phyloP scores from a whole-genome alignment of 108 stramenopile genomes.

The Skeletonema costatum region DNA sequence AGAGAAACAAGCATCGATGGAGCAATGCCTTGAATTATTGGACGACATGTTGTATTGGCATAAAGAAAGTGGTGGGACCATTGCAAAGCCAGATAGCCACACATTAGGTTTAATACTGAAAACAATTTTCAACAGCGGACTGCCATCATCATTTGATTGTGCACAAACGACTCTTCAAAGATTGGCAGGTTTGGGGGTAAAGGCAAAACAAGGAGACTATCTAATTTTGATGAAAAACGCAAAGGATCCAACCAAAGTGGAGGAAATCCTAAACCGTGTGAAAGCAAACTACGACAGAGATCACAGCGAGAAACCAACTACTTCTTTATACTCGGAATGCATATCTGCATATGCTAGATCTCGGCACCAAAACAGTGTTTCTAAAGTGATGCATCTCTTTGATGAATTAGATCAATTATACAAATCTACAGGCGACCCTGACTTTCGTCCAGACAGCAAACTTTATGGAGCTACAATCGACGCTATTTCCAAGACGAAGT shows the following conservation, averaged over 20 bases:
- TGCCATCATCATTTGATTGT: neutral
- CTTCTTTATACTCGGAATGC: slow-evolving; percentile 30
- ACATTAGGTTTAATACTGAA: slow-evolving; percentile 39
- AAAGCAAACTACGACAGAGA: slow-evolving; percentile 33
- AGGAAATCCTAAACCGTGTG: slow-evolving; percentile 30
- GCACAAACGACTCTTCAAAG: slow-evolving; percentile 16
- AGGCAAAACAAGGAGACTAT: slow-evolving; percentile 35
- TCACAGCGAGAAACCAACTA: slow-evolving; percentile 37
- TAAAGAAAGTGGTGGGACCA: slow-evolving; percentile 16
- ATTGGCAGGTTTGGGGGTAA: slow-evolving; percentile 31
- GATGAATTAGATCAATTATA: slow-evolving; percentile 36
- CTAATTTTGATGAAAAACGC: slow-evolving; percentile 17
- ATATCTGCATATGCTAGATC: slow-evolving; percentile 36
- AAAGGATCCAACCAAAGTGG: slow-evolving; percentile 16
- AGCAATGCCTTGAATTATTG: slow-evolving; percentile 20
- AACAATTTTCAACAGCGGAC: slow-evolving; percentile 30
- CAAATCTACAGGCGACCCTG: slow-evolving; percentile 27
- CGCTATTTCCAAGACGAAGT: slow-evolving; percentile 31
- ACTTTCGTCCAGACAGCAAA: slow-evolving; percentile 36
- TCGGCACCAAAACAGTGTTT: slow-evolving; percentile 9
- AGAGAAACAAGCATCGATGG: slow-evolving; percentile 8
- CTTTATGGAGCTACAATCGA: slow-evolving; percentile 36
- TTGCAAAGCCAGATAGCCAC: slow-evolving; percentile 32
- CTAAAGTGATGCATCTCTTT: slow-evolving; percentile 27
- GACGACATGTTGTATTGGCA: slow-evolving; percentile 36